Evolutionary conservation across 2,329 filamentous ascomycete genomes (phyloP).

Genomic region (Talaromyces sp.): DNA sequence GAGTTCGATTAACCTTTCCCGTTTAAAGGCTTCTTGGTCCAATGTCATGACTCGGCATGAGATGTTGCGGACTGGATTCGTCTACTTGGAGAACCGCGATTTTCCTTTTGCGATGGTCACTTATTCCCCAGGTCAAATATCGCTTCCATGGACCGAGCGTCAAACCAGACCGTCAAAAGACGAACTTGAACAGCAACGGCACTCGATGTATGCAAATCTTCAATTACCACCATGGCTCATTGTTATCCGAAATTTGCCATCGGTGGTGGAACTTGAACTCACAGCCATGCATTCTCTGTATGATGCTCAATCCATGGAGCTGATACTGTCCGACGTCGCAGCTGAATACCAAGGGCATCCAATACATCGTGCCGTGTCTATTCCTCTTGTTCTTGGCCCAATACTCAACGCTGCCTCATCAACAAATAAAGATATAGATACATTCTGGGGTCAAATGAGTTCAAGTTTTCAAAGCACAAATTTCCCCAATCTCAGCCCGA

Average conservation of each 20-base stretch:
- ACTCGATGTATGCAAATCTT: conserved; percentile 39
- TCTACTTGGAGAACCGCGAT: conserved; percentile 54
- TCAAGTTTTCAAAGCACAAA: conserved; percentile 54
- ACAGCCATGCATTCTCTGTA: conserved; percentile 78
- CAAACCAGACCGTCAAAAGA: background rate
- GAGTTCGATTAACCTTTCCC: conserved; percentile 29
- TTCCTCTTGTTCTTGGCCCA: conserved; percentile 40
- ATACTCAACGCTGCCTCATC: conserved; percentile 37
- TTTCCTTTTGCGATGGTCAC: conserved; percentile 71
- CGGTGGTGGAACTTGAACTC: conserved; percentile 37
- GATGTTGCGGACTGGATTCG: conserved; percentile 74
- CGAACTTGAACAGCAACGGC: conserved; percentile 11
- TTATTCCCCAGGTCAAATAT: conserved; percentile 36
- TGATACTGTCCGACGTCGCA: conserved; percentile 59
- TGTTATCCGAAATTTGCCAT: conserved; percentile 37
- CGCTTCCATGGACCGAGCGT: conserved; percentile 36
- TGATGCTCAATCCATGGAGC: conserved; percentile 68
- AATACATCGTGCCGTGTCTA: conserved; percentile 21
- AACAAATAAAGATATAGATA: conserved; percentile 20
- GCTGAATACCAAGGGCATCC: conserved; percentile 29
- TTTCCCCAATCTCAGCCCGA: conserved; percentile 73
- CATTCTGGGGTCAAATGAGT: conserved; percentile 61
- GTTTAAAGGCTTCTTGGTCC: conserved; percentile 57
- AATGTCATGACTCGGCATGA: conserved; percentile 52
- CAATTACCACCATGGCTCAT: conserved; percentile 61